Evolutionary conservation across 805 yeast species (phyloP).

Genomic region (Sugiyamaella lignohabitans): DNA sequence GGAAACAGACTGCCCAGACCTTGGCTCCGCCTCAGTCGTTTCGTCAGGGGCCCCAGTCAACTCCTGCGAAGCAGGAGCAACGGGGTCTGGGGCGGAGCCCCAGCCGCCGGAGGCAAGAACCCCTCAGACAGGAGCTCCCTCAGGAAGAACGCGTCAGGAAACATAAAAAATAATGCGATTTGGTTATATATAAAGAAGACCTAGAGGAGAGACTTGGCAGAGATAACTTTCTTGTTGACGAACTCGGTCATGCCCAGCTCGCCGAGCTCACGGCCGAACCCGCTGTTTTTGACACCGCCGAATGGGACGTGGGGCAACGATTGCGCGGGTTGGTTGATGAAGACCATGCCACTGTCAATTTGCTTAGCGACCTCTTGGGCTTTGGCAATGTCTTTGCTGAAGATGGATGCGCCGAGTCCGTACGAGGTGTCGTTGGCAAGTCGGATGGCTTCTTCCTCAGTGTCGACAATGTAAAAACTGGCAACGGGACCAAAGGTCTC

Average conservation of each 20-base stretch:
- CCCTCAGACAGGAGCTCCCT: too few species aligned
- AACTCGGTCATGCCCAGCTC: constrained; percentile 55
- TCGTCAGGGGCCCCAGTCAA: too few species aligned
- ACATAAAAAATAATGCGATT: neutral
- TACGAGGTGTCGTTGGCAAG: constrained; percentile 49
- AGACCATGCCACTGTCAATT: constrained; percentile 59
- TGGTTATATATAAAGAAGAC: neutral
- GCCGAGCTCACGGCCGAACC: constrained; percentile 67
- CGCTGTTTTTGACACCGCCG: constrained; percentile 61
- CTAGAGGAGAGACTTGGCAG: constrained; percentile 35
- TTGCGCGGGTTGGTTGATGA: constrained; percentile 53
- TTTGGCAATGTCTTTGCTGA: constrained; percentile 46
- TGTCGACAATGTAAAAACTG: constrained; percentile 49
- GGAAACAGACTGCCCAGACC: too few species aligned
- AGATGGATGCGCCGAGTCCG: constrained; percentile 57
- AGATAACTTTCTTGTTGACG: constrained; percentile 29
- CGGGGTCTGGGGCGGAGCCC: too few species aligned
- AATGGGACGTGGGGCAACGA: constrained; percentile 53
- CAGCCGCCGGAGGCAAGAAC: too few species aligned
- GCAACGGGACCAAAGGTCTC: constrained; percentile 66
- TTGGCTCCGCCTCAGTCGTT: too few species aligned
- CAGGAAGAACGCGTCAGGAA: constrained; percentile 1
- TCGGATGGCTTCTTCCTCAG: constrained; percentile 45
- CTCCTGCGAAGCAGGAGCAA: too few species aligned
- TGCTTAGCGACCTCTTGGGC: constrained; percentile 48